Evolutionary conservation across 2,329 filamentous ascomycete species (phyloP), one percentile per base, ranked within the genome.

Genomic region (Fusarium odoratissimum): DNA sequence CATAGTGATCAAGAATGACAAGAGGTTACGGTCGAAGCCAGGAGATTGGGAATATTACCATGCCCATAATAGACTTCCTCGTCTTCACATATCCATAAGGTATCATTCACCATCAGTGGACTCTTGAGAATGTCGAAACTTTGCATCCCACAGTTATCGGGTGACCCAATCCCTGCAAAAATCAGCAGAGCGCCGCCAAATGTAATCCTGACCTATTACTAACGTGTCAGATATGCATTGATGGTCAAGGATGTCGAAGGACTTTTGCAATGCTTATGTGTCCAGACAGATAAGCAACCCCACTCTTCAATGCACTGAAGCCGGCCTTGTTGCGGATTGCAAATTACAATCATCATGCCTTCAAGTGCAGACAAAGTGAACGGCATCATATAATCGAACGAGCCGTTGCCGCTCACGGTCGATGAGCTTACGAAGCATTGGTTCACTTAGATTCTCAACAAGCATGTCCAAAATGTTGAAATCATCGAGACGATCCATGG

Each of bases 261-360:
- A 25, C n/a, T 51, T 51, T 49, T 49, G 46, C 5, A 49, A 49
- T n/a, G 5, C 21, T 23, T 33, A 12, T 23, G 5, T 19, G 0
- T 33, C 10, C 10, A 0, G 2, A 17, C 1, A 23, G 5, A 25
- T 35, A 19, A 51, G 48, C 17, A 25, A 48, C 28, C 45, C 21
- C 28, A 28, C 45, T 37, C 31, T 5, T 16, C 12, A 21, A 25
- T 25, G 2, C 6, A 11, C 4, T 5, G 9, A 6, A 11, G 4
- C 1, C 3, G 12, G 1, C 13, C 12, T 21, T 13, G 0, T 25
- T 51, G 0, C 1, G 17, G 0, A 0, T 19, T 2, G 2, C 8
- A 35, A 25, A 16, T 8, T 31, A 6, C 16, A 40, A n/a, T 23
- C 2, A 28, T 19, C 2, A 28, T 19, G 17, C 4, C 19, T 16